Evolutionary conservation across 2,329 filamentous ascomycete species (phyloP).

Genomic region (Raffaelea arxii): DNA sequence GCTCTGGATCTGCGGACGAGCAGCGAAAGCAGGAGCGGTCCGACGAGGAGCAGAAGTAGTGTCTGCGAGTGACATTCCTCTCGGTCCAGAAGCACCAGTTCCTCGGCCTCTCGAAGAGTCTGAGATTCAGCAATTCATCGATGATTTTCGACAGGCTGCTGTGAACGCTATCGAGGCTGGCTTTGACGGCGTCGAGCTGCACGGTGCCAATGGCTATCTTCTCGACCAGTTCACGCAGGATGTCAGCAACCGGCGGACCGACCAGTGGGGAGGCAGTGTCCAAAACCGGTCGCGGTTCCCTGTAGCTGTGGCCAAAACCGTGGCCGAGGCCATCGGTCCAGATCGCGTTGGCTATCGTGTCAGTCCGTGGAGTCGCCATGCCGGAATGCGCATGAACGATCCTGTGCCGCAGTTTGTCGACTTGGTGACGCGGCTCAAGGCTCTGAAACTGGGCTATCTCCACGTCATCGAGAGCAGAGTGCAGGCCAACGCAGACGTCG

Average conservation of each 20-base stretch:
- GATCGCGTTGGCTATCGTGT: constrained; percentile 41
- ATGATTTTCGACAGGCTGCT: constrained; percentile 44
- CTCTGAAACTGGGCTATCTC: too few species aligned
- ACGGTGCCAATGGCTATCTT: constrained; percentile 73
- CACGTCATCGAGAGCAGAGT: too few species aligned
- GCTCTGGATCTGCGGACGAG: constrained; percentile 31
- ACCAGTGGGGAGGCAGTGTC: constrained; percentile 42
- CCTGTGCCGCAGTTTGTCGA: constrained; percentile 49
- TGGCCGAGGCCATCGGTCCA: constrained; percentile 39
- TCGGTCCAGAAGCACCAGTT: constrained; percentile 26
- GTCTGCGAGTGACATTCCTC: too few species aligned
- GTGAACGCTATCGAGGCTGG: constrained; percentile 51
- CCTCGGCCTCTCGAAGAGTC: constrained; percentile 48
- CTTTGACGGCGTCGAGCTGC: constrained; percentile 62
- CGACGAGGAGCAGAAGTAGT: too few species aligned
- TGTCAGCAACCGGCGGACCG: constrained; percentile 46
- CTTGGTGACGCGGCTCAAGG: too few species aligned
- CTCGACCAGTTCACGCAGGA: background rate
- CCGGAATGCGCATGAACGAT: constrained; percentile 48
- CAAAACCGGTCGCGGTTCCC: constrained; percentile 44
- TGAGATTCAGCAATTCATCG: constrained; percentile 56
- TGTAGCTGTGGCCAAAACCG: constrained; percentile 40
- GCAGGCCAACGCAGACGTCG: too few species aligned
- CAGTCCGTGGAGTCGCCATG: constrained; percentile 44
- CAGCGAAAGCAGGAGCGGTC: too few species aligned